Evolutionary conservation across 2,329 filamentous ascomycete species (phyloP).

Genomic region (Aspergillus sp.): DNA sequence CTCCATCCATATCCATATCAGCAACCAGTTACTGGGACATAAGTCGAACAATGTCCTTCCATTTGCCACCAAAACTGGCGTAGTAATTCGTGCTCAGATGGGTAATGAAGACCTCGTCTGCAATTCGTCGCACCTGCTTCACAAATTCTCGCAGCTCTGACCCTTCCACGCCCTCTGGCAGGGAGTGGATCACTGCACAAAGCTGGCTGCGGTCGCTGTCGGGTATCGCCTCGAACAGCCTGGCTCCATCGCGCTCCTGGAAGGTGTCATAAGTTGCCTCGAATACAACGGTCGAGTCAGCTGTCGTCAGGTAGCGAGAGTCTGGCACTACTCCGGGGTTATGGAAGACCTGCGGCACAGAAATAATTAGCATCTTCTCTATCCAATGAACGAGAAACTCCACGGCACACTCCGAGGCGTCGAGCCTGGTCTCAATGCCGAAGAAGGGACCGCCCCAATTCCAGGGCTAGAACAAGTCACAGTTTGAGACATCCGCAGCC

Average conservation of each 20-base stretch:
- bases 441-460: conserved; percentile 2
- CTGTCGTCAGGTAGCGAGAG: conserved; percentile 39
- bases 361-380: conserved; percentile 22
- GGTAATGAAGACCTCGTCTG: conserved; percentile 43
- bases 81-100: conserved; percentile 42
- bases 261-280: conserved; percentile 44
- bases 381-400: neutral
- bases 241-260: conserved; percentile 31
- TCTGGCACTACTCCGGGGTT: conserved; percentile 49
- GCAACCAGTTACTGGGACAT: conserved; percentile 24
- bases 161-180: conserved; percentile 33
- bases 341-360: conserved; percentile 38
- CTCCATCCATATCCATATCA: neutral
- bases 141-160: conserved; percentile 33
- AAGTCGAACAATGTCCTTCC: conserved; percentile 38
- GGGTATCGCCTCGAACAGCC: conserved; percentile 33
- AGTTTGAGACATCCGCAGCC: neutral
- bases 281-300: conserved; percentile 49
- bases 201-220: conserved; percentile 32
- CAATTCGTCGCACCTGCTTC: conserved; percentile 33
- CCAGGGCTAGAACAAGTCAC: conserved; percentile 1
- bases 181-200: conserved; percentile 40
- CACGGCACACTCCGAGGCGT: neutral
- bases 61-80: conserved; percentile 38
- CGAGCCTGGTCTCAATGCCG: neutral